Evolutionary conservation across 768 basidiomycete species (phyloP).

Genomic region (Mycena polygramma): DNA sequence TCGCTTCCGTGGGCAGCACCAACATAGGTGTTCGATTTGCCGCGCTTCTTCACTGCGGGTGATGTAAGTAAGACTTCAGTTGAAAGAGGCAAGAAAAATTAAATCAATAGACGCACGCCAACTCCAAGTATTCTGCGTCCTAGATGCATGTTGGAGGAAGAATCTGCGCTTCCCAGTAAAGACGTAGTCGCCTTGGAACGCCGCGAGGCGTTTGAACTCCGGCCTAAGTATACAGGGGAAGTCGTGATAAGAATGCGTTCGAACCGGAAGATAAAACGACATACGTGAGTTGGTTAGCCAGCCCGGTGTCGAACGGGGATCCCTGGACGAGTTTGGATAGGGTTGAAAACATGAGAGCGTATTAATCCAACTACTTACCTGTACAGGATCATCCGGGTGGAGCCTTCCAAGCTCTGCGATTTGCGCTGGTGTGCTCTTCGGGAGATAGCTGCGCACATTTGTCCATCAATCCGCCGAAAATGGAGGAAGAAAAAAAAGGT

Average conservation of each 20-base stretch:
- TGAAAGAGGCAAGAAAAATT: no score
- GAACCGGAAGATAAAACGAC: background rate
- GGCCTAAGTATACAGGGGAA: background rate
- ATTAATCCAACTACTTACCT: background rate
- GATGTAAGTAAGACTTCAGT: no score
- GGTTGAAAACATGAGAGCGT: background rate
- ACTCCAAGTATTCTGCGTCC: background rate
- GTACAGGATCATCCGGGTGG: background rate
- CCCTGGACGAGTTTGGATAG: background rate
- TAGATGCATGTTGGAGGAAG: background rate
- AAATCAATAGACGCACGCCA: background rate
- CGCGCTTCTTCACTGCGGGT: slow-evolving; percentile 25
- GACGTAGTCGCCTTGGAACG: background rate
- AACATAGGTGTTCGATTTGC: slow-evolving; percentile 19
- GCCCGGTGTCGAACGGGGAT: background rate
- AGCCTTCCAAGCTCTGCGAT: background rate
- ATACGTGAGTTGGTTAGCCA: background rate
- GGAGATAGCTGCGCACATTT: background rate
- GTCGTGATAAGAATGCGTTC: background rate
- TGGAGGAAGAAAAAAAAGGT: background rate
- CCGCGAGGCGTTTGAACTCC: background rate
- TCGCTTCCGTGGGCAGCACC: slow-evolving; percentile 39
- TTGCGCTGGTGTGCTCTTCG: background rate
- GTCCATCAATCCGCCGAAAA: background rate
- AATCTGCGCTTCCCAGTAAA: background rate